These are phyloP conservation scores for Peronosclerospora sorghi DNA, from an alignment of 352 stramenopile genomes.

Conservation along the genomic window DNA sequence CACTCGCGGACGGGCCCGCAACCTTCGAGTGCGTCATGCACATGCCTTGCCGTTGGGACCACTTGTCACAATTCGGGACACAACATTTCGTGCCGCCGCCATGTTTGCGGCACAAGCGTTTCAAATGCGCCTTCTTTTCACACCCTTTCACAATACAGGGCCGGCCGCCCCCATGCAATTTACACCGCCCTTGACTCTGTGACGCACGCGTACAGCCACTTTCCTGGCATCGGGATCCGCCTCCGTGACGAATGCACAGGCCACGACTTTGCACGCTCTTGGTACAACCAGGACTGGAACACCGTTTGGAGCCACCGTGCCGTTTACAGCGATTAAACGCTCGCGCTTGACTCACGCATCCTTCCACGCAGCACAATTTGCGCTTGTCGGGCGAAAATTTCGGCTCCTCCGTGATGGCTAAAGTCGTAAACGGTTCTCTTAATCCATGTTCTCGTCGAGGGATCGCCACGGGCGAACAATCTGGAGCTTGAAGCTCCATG, in stretches of 20 bases:
- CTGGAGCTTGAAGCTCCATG: background rate
- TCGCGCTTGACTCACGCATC: conserved; percentile 69
- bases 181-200: conserved; percentile 67
- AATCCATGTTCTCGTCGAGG: conserved; percentile 8
- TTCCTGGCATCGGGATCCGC: conserved; percentile 65
- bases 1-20: conserved; percentile 2
- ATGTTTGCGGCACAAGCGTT: conserved; percentile 74
- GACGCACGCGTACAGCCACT: conserved; percentile 32
- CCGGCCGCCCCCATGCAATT: conserved; percentile 42
- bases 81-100: conserved; percentile 71
- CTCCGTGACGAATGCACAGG: conserved; percentile 56
- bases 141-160: conserved; percentile 50
- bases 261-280: conserved; percentile 76
- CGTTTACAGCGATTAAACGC: conserved; percentile 80
- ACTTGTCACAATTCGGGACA: conserved; percentile 61
- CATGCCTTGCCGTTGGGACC: conserved; percentile 73
- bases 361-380: conserved; percentile 64
- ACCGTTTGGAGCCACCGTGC: conserved; percentile 74
- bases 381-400: conserved; percentile 65
- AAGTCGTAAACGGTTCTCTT: conserved; percentile 11
- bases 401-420: conserved; percentile 11
- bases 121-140: conserved; percentile 77
- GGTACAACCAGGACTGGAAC: conserved; percentile 47
- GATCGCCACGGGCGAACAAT: background rate
- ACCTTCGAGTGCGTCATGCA: conserved; percentile 80